A percentile compares a stretch with the other conserved stretches of the same genome.
Evolutionary conservation across 2,329 filamentous ascomycete genomes (phyloP).

Genomic region (Ophiostoma ips): DNA sequence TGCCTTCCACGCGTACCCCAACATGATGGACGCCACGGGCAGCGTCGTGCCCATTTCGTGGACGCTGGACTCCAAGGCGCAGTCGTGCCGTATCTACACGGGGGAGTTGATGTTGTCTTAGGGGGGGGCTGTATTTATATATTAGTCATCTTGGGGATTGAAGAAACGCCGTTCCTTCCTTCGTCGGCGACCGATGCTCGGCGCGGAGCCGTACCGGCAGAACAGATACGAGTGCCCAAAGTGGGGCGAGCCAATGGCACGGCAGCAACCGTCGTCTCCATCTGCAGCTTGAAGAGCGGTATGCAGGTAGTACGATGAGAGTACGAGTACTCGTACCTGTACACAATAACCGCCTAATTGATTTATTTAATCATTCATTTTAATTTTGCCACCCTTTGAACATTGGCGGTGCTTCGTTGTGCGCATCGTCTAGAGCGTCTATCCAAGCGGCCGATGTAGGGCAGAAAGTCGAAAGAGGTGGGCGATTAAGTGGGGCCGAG

Average conservation of each 20-base stretch:
- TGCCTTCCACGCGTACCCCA: slow-evolving; percentile 12
- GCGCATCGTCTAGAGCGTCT: too few relatives aligned
- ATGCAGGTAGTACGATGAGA: too few relatives aligned
- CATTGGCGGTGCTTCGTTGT: too few relatives aligned
- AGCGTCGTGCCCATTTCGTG: slow-evolving; percentile 10
- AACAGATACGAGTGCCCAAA: neutral
- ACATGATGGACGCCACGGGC: slow-evolving; percentile 10
- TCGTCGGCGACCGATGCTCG: neutral
- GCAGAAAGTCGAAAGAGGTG: neutral
- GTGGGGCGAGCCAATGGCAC: neutral
- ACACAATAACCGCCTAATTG: too few relatives aligned
- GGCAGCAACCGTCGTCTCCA: neutral
- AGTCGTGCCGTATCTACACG: slow-evolving; percentile 11
- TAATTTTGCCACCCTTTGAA: too few relatives aligned
- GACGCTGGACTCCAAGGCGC: slow-evolving; percentile 11
- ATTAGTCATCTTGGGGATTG: neutral
- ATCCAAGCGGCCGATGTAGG: too few relatives aligned
- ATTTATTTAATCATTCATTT: too few relatives aligned
- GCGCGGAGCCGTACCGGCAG: neutral
- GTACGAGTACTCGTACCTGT: too few relatives aligned
- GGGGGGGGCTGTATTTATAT: neutral
- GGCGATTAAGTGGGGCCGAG: neutral
- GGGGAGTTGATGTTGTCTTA: slow-evolving; percentile 11
- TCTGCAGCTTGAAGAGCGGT: too few relatives aligned
- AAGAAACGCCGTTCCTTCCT: too few relatives aligned